A percentile compares a stretch with the other conserved stretches of the same genome.
phyloP scores from a whole-genome alignment of 306 rosid genomes.

The Quercus ilex region DNA sequence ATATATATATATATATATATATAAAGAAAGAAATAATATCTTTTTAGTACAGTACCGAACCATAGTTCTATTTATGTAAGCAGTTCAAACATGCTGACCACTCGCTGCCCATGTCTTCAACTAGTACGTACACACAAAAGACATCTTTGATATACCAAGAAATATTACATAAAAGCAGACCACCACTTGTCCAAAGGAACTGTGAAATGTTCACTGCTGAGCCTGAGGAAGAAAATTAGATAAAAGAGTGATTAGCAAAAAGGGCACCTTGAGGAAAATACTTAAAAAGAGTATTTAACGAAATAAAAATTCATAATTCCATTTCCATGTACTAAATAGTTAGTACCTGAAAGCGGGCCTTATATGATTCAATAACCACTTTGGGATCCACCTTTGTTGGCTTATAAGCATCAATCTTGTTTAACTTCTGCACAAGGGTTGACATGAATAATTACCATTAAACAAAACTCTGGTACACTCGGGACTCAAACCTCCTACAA shows the following conservation, averaged over 20 bases:
- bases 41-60: no score
- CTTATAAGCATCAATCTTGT: slow-evolving; percentile 64
- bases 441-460: slow-evolving; percentile 7
- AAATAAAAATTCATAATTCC: not conserved
- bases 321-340: not conserved
- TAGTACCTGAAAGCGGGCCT: slow-evolving; percentile 49
- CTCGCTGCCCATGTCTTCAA: not conserved
- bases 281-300: not conserved
- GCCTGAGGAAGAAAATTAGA: slow-evolving; percentile 25
- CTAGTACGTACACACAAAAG: not conserved
- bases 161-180: not conserved
- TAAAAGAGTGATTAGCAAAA: not conserved
- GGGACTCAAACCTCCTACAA: not conserved
- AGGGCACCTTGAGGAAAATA: not conserved
- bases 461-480: not conserved
- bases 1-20: no score
- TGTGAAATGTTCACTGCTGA: slow-evolving; percentile 30
- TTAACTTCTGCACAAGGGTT: slow-evolving; percentile 45
- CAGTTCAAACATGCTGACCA: not conserved
- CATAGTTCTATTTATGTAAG: no score
- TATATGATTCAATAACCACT: slow-evolving; percentile 39
- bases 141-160: not conserved
- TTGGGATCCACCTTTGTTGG: slow-evolving; percentile 50
- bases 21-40: no score
- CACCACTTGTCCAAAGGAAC: not conserved